Base-by-base conservation (phyloP, 164 flowering plant genomes). In the Nymphaea colorata region DNA sequence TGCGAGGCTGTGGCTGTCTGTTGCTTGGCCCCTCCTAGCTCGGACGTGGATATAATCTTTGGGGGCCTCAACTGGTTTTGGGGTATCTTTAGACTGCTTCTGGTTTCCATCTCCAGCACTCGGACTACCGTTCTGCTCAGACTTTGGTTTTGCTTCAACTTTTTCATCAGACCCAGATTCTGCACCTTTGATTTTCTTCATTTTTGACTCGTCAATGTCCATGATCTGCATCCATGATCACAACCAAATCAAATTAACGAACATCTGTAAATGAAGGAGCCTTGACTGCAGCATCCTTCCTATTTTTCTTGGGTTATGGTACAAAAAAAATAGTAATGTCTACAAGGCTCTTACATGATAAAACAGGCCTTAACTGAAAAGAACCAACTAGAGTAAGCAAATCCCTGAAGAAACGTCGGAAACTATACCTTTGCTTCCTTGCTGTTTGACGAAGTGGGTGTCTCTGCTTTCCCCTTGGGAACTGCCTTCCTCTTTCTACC, bases 11-110 rank as follows among this genome's bases (percentile, higher is more conserved):
- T 93, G 98, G 71, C 97, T 94, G 70, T 94, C 97, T 60, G 98
- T 94, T n/a, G 98, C 97, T 76, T 94, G 97, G 68, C 98, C 98
- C 72, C 98, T 86, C 74, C 98, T 80, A 64, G 98, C 98, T 69
- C 98, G 85, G 51, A 94, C 98, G 82, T 94, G 98, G 66, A 94
- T 91, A 66, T 88, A 94, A 63, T 94, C 98, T 78, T 91, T 94
- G 3, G 82, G 85, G 15, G 95, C 83, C 77, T 93, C 98, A 0
- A 86, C 81, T n/a, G 84, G 80, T 82, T 93, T 87, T 43, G 69
- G 59, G 69, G 68, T 76, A 3, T 75, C 78, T 47, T 79, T 78
- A 8, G 47, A 66, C 42, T 74, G 75, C 18, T 81, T 84, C 62
- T 78, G 74, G 72, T 65, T 64, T n/a, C 70, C 79, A 44, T 68